Base-by-base conservation (phyloP, 2,329 filamentous ascomycete species). In the Claviceps quebecensis region DNA sequence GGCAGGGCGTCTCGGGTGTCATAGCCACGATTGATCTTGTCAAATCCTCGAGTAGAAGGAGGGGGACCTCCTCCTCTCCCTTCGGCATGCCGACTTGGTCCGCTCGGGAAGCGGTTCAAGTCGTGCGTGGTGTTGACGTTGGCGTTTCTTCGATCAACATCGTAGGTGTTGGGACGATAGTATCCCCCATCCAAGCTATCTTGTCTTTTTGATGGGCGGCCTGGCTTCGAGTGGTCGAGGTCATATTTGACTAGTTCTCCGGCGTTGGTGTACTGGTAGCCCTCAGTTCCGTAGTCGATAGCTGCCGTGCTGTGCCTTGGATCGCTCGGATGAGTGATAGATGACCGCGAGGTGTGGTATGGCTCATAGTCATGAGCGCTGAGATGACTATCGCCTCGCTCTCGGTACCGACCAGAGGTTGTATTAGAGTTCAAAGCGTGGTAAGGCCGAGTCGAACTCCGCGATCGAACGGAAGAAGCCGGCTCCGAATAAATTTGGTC, bases 31-130 rank as follows among this genome's bases (percentile, higher is more conserved):
- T 77, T 77, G 56, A 86, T 77, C 65, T 80, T 85, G 58, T 87
- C 84, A 56, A 88, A 80, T 0, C 82, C 84, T 57, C 83, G 73
- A 3, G 80, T 86, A 5, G 81, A 78, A 4, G 83, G 83, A 9
- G 86, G 85, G 2, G 84, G 84, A 0, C 76, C 73, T 36, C 76
- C 73, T 36, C 75, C 64, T 23, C 67, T 60, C 43, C 57, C 61
- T 14, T 74, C 72, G 53, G 71, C 68, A 6, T 61, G 61, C 5
- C 65, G 64, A 53, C 55, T 63, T 16, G 57, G 59, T 47, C 60
- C 58, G 48, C 69, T 70, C 54, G 72, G 74, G 29, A 65, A 66
- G 19, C 72, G 72, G 49, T 61, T 63, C 19, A 71, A 55, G 51
- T 78, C 76, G 23, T 62, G 57, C 53, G 59, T 63, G 3, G 72